Evolutionary conservation across 805 yeast species (phyloP), one percentile per base, ranked within the genome.

Genomic region (Osmozyma mogii): DNA sequence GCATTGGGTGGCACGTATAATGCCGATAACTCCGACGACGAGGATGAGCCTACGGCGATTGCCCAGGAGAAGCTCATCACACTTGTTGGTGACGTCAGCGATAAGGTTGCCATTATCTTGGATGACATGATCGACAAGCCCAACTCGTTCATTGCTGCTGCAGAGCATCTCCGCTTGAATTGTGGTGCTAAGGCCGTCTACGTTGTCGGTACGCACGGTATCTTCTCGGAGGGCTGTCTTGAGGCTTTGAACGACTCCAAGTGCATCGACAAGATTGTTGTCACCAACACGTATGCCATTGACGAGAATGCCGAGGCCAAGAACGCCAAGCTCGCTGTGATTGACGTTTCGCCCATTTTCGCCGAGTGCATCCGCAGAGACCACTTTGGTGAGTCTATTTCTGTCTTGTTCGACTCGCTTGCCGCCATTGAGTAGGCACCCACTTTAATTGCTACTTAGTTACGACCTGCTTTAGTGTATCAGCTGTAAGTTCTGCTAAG

Each of bases 281-380:
- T 87, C 36, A 92, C 99, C 15, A 92, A 92, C 62, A 88, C 98
- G 3, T 92, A 85, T 49, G 98, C 99, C 34, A 83, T 89, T 29
- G 63, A 79, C 12, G 70, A 70, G 41, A 80, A 74, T 35, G 58
- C 71, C 18, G 67, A 64, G 30, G 68, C 65, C 28, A 68, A 78
- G 39, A 63, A 73, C 35, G 31, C 31, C 29, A 92, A 92, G 57
- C 68, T 92, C 45, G 77, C 76, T 10, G 81, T 85, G 28, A 87
- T 92, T 47, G 98, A 92, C 50, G 94, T 92, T 28, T 82, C 96
- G 37, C 82, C 95, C 12, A 87, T 92, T 31, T 83, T 92, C 51
- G 97, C 97, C 20, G 99, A 92, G 65, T 92, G 97, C 59, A 89
- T 92, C 38, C 79, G 99, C 64, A 82, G 99, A 65, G 96, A 92